Evolutionary conservation across 805 yeast species (phyloP).

Genomic region (Ogataea henricii): DNA sequence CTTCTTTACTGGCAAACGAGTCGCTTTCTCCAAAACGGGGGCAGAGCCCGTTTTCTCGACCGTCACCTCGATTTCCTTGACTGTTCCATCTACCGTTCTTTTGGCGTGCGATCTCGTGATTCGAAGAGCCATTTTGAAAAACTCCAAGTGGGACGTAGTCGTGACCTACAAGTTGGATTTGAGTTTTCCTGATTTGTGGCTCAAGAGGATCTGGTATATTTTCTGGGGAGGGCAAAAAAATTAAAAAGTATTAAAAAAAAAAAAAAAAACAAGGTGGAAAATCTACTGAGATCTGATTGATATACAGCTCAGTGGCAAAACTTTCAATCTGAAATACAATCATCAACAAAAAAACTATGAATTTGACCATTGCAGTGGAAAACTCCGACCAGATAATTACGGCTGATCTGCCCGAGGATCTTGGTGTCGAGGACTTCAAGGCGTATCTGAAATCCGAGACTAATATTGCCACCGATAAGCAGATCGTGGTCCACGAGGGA

Average conservation of each 20-base stretch:
- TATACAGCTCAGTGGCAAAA: conserved; percentile 4
- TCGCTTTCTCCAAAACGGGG: neutral
- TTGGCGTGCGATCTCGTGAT: neutral
- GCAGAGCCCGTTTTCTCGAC: neutral
- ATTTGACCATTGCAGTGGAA: conserved; percentile 52
- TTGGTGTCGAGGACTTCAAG: conserved; percentile 65
- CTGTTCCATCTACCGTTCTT: neutral
- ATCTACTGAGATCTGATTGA: neutral
- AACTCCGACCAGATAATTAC: conserved; percentile 49
- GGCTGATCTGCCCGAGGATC: conserved; percentile 66
- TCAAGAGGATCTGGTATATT: neutral
- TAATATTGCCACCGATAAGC: conserved; percentile 46
- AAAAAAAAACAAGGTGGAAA: neutral
- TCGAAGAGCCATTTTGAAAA: neutral
- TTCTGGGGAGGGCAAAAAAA: conserved; percentile 3
- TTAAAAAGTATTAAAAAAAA: too few species aligned
- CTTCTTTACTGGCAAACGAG: neutral
- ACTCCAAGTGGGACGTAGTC: too few species aligned
- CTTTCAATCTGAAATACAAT: neutral
- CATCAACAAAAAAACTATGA: conserved; percentile 39
- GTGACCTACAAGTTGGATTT: too few species aligned
- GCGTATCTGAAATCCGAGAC: conserved; percentile 77
- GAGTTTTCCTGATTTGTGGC: too few species aligned
- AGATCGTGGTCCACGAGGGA: conserved; percentile 52
- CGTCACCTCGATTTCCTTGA: neutral